Percentiles rank a stretch among this genome's conserved stretches.
Conservation (phyloP, 2,329 filamentous ascomycete species). For the Ilyonectria mors-panacis region DNA sequence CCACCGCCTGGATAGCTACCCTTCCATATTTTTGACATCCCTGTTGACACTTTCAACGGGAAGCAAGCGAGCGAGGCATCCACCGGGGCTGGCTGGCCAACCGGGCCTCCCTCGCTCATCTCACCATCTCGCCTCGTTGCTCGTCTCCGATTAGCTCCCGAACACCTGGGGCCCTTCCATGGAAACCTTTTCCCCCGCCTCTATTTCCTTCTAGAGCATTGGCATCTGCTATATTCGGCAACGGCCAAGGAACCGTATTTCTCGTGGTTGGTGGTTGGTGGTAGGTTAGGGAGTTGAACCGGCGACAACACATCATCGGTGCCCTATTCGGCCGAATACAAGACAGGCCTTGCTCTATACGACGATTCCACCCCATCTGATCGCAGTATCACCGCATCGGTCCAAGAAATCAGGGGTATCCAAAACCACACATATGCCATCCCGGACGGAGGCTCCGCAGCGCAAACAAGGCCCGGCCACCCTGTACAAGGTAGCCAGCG, state of each 20-base stretch:
- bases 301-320: neutral
- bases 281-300: neutral
- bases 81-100: conserved; percentile 42
- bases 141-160: conserved; percentile 49
- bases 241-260: neutral
- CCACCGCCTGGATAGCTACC: conserved; percentile 12
- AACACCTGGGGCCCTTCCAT: conserved; percentile 39
- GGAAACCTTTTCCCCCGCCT: conserved; percentile 5
- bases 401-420: conserved; percentile 15
- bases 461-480: neutral
- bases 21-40: conserved; percentile 34
- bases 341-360: conserved; percentile 19
- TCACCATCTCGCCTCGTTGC: conserved; percentile 46
- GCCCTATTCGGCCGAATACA: conserved; percentile 19
- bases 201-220: conserved; percentile 20
- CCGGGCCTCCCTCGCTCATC: conserved; percentile 41
- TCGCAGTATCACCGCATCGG: conserved; percentile 15
- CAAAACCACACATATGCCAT: conserved; percentile 5
- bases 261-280: neutral
- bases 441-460: conserved; percentile 15
- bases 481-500: conserved; percentile 8
- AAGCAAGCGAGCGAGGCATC: conserved; percentile 47
- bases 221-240: conserved; percentile 1
- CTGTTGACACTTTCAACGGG: conserved; percentile 45
- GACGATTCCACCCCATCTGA: conserved; percentile 21